These are phyloP conservation scores for Yamadazyma paraphyllophila DNA, from an alignment of 805 yeast genomes.

Conservation along the genomic window DNA sequence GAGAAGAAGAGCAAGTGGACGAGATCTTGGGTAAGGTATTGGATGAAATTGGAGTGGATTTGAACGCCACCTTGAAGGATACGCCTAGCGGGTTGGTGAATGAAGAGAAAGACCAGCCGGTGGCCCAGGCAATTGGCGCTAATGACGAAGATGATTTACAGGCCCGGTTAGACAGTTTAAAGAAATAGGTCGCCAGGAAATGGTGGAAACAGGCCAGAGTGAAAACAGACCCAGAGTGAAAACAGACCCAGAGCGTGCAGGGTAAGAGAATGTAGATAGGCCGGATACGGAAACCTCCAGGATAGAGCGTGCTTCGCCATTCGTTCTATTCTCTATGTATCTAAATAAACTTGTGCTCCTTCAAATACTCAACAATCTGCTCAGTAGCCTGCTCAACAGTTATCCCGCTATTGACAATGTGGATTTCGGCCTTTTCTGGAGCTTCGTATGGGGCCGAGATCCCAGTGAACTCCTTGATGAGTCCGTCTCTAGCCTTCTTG, in stretches of 20 bases:
- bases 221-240: too few species aligned
- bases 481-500: slow-evolving; percentile 94
- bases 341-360: slow-evolving; percentile 44
- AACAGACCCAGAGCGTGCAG: too few species aligned
- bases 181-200: slow-evolving; percentile 47
- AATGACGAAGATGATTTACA: slow-evolving; percentile 79
- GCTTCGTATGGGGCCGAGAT: slow-evolving; percentile 95
- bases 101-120: slow-evolving; percentile 30
- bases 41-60: slow-evolving; percentile 93
- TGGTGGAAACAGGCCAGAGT: too few species aligned
- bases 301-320: too few species aligned
- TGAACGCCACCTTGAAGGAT: slow-evolving; percentile 50
- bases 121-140: slow-evolving; percentile 57
- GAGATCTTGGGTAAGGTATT: slow-evolving; percentile 87
- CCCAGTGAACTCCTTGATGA: slow-evolving; percentile 93
- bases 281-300: too few species aligned
- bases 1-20: slow-evolving; percentile 85
- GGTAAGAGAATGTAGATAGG: too few species aligned
- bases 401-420: slow-evolving; percentile 60
- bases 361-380: slow-evolving; percentile 65
- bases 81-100: slow-evolving; percentile 46
- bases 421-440: slow-evolving; percentile 82
- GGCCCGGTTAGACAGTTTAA: slow-evolving; percentile 81
- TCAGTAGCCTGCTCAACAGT: slow-evolving; percentile 81
- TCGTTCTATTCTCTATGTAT: too few species aligned